Evolutionary conservation across 495 filamentous ascomycete species (phyloP).

Genomic region (Gamarada debralockiae): DNA sequence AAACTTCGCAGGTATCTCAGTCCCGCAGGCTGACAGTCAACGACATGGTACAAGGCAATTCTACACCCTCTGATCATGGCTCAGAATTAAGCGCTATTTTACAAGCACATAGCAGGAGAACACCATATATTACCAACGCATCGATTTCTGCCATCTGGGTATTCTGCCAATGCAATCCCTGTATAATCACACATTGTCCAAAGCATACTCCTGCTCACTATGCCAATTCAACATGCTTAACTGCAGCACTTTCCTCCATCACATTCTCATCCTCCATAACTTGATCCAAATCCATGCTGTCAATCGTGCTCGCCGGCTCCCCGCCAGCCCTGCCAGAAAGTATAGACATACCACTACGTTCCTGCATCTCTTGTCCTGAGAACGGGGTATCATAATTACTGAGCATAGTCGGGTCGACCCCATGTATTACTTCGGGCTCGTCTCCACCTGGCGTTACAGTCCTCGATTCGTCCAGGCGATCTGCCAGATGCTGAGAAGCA

Average conservation of each 20-base stretch:
- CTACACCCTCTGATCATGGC: too few relatives aligned
- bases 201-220: conserved; percentile 3
- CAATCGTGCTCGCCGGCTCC: conserved; percentile 11
- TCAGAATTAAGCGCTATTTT: too few relatives aligned
- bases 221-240: conserved; percentile 13
- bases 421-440: conserved; percentile 1
- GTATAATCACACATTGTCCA: too few relatives aligned
- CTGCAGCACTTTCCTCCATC: conserved; percentile 16
- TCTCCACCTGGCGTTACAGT: background rate
- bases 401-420: background rate
- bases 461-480: background rate
- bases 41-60: too few relatives aligned
- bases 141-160: too few relatives aligned
- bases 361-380: conserved; percentile 22
- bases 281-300: conserved; percentile 25
- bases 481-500: background rate
- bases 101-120: too few relatives aligned
- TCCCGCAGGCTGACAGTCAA: too few relatives aligned
- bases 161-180: too few relatives aligned
- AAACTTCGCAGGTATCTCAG: too few relatives aligned
- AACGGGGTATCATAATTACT: background rate
- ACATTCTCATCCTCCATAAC: conserved; percentile 16
- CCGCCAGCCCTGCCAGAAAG: background rate
- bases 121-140: too few relatives aligned
- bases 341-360: conserved; percentile 14